Conservation (phyloP, 305 asterid species). For the Solanum hybrid region DNA sequence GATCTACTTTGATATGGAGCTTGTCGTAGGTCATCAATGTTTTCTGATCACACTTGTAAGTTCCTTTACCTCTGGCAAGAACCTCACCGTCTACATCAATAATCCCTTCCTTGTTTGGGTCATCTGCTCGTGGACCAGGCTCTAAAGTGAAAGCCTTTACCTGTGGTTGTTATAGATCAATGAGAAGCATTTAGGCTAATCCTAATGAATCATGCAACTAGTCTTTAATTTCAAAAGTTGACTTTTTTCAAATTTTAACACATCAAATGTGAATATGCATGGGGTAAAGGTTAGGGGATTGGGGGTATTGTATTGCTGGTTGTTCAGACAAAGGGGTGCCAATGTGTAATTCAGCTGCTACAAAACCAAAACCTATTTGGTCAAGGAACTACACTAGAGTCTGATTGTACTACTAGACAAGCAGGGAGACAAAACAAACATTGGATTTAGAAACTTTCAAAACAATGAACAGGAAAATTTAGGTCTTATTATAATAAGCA, state of each 20-base stretch:
- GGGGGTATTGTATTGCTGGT: neutral
- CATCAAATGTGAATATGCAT: neutral
- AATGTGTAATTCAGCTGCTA: neutral
- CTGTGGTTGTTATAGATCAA: constrained; percentile 27
- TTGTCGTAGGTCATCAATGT: constrained; percentile 68
- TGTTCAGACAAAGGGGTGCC: neutral
- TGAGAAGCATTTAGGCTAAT: neutral
- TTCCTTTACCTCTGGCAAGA: constrained; percentile 71
- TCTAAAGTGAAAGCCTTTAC: constrained; percentile 75
- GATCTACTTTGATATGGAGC: constrained; percentile 56
- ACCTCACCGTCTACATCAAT: constrained; percentile 95
- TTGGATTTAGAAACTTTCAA: neutral
- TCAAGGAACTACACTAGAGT: neutral
- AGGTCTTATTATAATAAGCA: neutral
- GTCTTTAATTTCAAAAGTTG: neutral
- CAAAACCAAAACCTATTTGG: neutral
- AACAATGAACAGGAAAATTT: neutral
- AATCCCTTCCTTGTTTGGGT: constrained; percentile 59
- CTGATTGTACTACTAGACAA: neutral
- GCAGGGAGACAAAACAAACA: neutral
- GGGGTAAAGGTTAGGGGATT: neutral
- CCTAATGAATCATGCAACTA: neutral
- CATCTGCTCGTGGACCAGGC: constrained; percentile 52
- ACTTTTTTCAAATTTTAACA: neutral
- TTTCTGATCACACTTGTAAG: constrained; percentile 55